A percentile compares a stretch with the other conserved stretches of the same genome.
These are phyloP conservation scores for Brassica balearica DNA, from an alignment of 441 rosid genomes.

Conservation along the genomic window DNA sequence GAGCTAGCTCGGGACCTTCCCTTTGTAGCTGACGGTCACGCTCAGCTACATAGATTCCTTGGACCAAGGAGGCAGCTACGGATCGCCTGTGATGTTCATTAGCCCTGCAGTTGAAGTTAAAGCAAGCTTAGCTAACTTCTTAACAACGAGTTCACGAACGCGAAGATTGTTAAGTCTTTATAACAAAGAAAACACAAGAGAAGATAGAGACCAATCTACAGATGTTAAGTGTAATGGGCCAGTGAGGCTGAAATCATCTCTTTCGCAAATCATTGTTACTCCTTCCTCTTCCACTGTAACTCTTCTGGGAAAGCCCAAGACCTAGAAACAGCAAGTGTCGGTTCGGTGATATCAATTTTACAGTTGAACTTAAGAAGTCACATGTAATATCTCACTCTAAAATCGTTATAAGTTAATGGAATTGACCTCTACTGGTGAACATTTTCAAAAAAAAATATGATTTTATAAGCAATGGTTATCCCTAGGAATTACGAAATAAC, in stretches of 20 bases:
- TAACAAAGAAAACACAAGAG: not conserved
- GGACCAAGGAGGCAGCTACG: slow-evolving; percentile 83
- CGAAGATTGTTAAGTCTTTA: not conserved
- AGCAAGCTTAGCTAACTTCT: slow-evolving; percentile 7
- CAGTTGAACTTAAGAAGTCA: not conserved
- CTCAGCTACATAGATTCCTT: slow-evolving; percentile 81
- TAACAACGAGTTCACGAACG: not conserved
- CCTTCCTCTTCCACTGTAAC: slow-evolving; percentile 22
- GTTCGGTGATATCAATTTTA: not conserved
- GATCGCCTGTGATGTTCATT: slow-evolving; percentile 72
- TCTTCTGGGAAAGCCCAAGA: not conserved
- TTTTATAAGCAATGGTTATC: slow-evolving; percentile 5
- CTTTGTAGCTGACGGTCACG: slow-evolving; percentile 90
- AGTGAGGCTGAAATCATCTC: slow-evolving; percentile 54
- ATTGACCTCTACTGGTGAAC: not conserved
- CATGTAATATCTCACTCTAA: not conserved
- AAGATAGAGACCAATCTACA: slow-evolving; percentile 67
- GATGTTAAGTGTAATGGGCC: slow-evolving; percentile 59
- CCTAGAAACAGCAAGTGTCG: not conserved
- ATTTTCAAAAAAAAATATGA: not conserved
- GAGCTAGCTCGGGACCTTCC: slow-evolving; percentile 56
- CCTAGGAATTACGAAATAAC: not conserved
- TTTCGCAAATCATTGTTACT: slow-evolving; percentile 46
- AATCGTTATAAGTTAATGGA: not conserved
- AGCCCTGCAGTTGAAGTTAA: slow-evolving; percentile 53